Percentiles rank a stretch among this genome's conserved stretches.
These are phyloP conservation scores for Naganishia friedmannii DNA, from an alignment of 768 basidiomycete genomes.

Conservation along the genomic window DNA sequence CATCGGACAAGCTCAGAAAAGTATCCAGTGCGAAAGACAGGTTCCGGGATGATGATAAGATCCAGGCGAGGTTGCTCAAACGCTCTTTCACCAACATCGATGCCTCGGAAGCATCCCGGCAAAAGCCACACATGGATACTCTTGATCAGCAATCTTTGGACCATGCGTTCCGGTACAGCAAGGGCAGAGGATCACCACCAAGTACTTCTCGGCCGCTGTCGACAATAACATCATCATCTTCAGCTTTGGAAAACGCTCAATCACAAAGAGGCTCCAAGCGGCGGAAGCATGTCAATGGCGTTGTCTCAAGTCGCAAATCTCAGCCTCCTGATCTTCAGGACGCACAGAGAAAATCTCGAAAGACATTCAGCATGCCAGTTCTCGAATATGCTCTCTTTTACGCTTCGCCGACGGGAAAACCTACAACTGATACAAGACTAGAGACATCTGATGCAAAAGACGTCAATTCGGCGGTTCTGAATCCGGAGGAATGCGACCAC, in stretches of 20 bases:
- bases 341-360: background rate
- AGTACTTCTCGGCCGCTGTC: background rate
- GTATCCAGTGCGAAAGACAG: background rate
- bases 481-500: background rate
- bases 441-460: background rate
- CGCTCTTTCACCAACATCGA: background rate
- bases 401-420: background rate
- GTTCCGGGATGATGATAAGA: background rate
- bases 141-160: background rate
- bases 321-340: background rate
- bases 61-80: background rate
- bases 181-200: background rate
- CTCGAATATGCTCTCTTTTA: slow-evolving; percentile 5
- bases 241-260: background rate
- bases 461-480: background rate
- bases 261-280: background rate
- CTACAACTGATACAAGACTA: background rate
- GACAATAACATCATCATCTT: background rate
- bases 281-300: background rate
- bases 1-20: background rate
- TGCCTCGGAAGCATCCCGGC: background rate
- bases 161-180: background rate
- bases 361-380: slow-evolving; percentile 11
- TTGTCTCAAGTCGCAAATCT: background rate
- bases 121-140: background rate